Percentiles rank a stretch among this genome's conserved stretches.
phyloP scores from a whole-genome alignment of 2,329 filamentous ascomycete genomes.

The Elsinoe arachidis region DNA sequence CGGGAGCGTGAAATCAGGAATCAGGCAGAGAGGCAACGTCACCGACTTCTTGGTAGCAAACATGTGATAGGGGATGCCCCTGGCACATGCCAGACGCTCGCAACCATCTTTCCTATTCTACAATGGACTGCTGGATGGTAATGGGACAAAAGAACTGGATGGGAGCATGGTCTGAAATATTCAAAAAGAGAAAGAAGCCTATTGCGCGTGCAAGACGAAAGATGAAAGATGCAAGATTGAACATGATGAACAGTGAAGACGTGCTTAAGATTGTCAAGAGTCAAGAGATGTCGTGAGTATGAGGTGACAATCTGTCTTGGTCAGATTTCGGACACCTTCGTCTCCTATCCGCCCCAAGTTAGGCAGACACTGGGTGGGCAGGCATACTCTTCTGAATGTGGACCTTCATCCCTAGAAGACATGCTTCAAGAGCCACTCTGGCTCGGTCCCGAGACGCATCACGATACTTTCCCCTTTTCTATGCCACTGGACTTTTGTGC shows the following conservation, averaged over 20 bases:
- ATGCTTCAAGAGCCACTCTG: too few species aligned
- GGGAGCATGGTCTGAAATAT: slow-evolving; percentile 7
- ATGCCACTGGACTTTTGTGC: too few species aligned
- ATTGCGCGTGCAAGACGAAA: slow-evolving; percentile 8
- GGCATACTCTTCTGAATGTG: too few species aligned
- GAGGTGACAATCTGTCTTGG: neutral
- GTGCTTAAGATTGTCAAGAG: neutral
- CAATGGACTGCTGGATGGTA: neutral
- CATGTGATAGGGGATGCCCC: neutral
- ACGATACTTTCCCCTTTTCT: too few species aligned
- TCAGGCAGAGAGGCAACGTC: neutral
- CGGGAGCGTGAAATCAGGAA: neutral
- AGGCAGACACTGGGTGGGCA: too few species aligned
- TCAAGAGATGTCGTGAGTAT: slow-evolving; percentile 9
- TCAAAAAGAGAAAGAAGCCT: neutral
- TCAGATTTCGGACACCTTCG: neutral
- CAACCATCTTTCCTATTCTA: neutral
- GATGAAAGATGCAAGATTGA: slow-evolving; percentile 4
- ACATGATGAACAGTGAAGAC: slow-evolving; percentile 4
- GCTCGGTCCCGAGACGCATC: too few species aligned
- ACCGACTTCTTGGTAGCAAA: neutral
- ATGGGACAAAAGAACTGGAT: neutral
- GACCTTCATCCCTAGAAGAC: too few species aligned
- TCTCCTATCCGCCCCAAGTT: too few species aligned
- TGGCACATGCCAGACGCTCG: neutral